Percentiles rank a stretch among this genome's conserved stretches.
phyloP scores from a whole-genome alignment of 805 yeast genomes.

The Starmera amethionina region DNA sequence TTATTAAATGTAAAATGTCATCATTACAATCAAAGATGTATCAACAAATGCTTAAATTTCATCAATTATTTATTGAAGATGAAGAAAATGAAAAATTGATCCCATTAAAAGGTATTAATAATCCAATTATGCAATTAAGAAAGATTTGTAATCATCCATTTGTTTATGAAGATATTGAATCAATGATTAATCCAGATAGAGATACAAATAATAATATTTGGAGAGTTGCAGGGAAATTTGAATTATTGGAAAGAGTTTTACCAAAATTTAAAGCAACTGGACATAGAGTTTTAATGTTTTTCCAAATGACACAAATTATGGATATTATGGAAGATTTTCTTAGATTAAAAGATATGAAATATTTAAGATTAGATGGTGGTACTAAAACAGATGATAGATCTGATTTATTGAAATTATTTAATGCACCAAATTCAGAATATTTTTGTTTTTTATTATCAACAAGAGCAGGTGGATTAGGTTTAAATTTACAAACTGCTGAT shows the following conservation, averaged over 20 bases:
- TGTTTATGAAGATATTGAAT: slow-evolving; percentile 77
- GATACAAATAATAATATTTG: slow-evolving; percentile 59
- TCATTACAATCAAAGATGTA: slow-evolving; percentile 62
- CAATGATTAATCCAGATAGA: slow-evolving; percentile 51
- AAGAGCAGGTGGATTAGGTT: slow-evolving; percentile 85
- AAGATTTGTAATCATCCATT: slow-evolving; percentile 84
- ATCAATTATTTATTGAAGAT: slow-evolving; percentile 57
- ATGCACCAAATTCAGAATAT: slow-evolving; percentile 67
- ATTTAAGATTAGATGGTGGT: slow-evolving; percentile 71
- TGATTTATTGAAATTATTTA: slow-evolving; percentile 59
- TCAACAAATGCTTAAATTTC: slow-evolving; percentile 69
- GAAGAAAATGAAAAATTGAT: slow-evolving; percentile 41
- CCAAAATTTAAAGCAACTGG: slow-evolving; percentile 69
- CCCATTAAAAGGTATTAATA: slow-evolving; percentile 70
- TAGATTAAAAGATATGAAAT: slow-evolving; percentile 55
- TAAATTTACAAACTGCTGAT: slow-evolving; percentile 81
- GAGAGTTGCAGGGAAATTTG: slow-evolving; percentile 77
- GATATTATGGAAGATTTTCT: slow-evolving; percentile 82
- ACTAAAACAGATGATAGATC: slow-evolving; percentile 83
- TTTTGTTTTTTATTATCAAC: slow-evolving; percentile 74
- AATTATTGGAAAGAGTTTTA: slow-evolving; percentile 61
- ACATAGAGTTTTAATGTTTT: slow-evolving; percentile 72
- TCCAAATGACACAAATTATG: slow-evolving; percentile 88
- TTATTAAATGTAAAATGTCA: slow-evolving; percentile 68
- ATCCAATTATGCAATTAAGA: slow-evolving; percentile 77